Conservation (phyloP, 768 basidiomycete species). For the Lactifluus hygrophoroides region DNA sequence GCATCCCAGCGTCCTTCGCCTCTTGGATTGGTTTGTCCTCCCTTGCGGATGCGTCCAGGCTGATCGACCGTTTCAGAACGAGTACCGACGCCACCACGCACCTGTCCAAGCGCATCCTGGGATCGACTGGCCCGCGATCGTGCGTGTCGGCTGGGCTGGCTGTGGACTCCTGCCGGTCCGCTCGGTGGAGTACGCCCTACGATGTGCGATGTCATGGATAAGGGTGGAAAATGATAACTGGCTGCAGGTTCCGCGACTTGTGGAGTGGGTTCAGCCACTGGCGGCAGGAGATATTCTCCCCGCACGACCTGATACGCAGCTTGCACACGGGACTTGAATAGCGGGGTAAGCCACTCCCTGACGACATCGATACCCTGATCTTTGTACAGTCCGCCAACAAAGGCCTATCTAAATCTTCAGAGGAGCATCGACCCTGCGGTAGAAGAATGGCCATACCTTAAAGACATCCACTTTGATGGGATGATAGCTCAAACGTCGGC, state of each 20-base stretch:
- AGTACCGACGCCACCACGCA: not conserved
- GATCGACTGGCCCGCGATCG: not conserved
- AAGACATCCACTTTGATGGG: slow-evolving; percentile 7
- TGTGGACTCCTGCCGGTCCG: too few species aligned
- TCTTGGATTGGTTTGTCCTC: not conserved
- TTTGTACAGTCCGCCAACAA: slow-evolving; percentile 11
- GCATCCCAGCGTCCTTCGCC: not conserved
- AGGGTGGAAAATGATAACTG: not conserved
- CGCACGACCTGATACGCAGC: not conserved
- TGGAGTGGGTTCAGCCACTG: not conserved
- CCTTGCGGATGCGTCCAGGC: not conserved
- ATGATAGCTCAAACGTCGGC: not conserved
- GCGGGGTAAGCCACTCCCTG: not conserved
- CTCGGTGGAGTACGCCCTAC: not conserved
- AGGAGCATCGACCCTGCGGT: not conserved
- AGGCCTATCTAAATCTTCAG: slow-evolving; percentile 1
- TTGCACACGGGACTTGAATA: not conserved
- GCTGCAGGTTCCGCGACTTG: not conserved
- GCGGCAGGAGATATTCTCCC: not conserved
- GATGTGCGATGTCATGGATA: not conserved
- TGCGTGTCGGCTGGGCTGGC: not conserved
- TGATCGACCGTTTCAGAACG: too few species aligned
- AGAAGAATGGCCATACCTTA: not conserved
- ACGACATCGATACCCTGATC: slow-evolving; percentile 5
- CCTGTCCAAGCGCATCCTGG: not conserved